Conservation (phyloP, 257 asterid species). For the Asclepias syriaca region DNA sequence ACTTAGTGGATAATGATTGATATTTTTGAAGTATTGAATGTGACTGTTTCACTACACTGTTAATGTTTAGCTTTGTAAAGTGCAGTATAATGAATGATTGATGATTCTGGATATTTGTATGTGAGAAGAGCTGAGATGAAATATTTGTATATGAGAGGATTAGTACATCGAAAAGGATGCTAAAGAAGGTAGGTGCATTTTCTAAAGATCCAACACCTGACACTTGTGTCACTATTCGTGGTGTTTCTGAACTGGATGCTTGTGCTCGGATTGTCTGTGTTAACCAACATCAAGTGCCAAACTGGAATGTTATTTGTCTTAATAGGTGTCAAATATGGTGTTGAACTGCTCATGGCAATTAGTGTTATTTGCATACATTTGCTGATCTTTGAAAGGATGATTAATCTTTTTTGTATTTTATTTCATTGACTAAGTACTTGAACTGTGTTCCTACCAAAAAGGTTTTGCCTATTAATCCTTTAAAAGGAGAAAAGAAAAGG, state of each 20-base stretch:
- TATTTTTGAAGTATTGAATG: background rate
- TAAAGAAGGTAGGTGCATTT: constrained; percentile 88
- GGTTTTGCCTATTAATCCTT: background rate
- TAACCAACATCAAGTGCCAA: constrained; percentile 93
- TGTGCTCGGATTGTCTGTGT: constrained; percentile 92
- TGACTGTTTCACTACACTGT: background rate
- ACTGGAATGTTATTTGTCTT: constrained; percentile 93
- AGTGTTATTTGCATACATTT: background rate
- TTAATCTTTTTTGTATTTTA: background rate
- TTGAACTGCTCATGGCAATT: background rate
- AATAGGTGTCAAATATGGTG: constrained; percentile 55
- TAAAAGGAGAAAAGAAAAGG: background rate
- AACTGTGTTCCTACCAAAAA: background rate
- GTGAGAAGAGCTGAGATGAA: constrained; percentile 83
- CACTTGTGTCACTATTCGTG: constrained; percentile 89
- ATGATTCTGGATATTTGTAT: background rate
- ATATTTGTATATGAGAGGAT: constrained; percentile 91
- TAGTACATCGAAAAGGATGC: constrained; percentile 91
- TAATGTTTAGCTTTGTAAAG: background rate
- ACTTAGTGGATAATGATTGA: background rate
- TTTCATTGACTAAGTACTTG: background rate
- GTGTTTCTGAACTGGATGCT: constrained; percentile 93
- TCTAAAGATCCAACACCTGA: constrained; percentile 93
- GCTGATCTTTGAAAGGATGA: background rate
- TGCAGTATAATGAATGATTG: background rate